Evolutionary conservation across 192 early-diverging fungal genomes (phyloP).

Genomic region (Anaeromyces robustus): DNA sequence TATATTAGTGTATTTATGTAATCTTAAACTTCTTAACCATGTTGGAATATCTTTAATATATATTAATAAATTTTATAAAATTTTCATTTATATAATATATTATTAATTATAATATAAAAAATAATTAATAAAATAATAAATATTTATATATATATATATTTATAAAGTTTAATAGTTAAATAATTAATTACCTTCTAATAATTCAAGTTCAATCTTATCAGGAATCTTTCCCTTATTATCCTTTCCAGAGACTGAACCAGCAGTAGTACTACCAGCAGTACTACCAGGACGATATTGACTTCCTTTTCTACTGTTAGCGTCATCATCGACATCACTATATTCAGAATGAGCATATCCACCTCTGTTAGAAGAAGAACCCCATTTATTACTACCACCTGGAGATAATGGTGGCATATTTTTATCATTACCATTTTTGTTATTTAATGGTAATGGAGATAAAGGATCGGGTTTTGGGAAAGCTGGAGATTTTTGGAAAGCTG

Average conservation of each 20-base stretch:
- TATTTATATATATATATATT: neutral
- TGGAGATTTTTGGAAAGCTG: constrained; percentile 4
- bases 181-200: neutral
- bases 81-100: neutral
- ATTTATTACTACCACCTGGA: neutral
- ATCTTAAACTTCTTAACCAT: constrained; percentile 79
- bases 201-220: constrained; percentile 2
- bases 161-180: constrained; percentile 3
- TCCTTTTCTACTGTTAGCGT: constrained; percentile 1
- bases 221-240: constrained; percentile 59
- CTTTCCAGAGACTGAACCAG: constrained; percentile 22
- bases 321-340: constrained; percentile 8
- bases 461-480: constrained; percentile 1
- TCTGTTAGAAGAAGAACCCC: constrained; percentile 1
- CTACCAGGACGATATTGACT: neutral
- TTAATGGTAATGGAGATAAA: constrained; percentile 3
- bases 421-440: neutral
- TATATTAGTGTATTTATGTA: constrained; percentile 89
- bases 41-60: constrained; percentile 75
- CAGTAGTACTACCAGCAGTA: constrained; percentile 1
- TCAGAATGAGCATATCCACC: constrained; percentile 15
- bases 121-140: neutral
- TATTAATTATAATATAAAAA: neutral
- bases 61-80: no score
- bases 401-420: neutral